A percentile compares a stretch with the other conserved stretches of the same genome.
Conservation (phyloP, 106 monocot species). For the Narthecium ossifragum region DNA sequence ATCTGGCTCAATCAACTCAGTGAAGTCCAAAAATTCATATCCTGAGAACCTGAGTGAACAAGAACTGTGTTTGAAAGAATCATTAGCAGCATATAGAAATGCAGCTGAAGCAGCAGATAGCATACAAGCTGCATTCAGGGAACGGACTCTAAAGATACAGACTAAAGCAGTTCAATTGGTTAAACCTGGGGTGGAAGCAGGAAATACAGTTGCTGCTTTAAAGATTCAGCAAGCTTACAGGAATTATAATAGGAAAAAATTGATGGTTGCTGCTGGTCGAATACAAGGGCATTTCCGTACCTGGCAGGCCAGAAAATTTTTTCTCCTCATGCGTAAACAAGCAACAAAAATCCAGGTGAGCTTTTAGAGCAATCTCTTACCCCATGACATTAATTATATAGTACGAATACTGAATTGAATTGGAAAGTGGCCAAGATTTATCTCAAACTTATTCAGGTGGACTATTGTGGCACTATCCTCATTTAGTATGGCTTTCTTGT, state of each 20-base stretch:
- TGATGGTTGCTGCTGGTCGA: slow-evolving; percentile 72
- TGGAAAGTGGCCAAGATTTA: no score
- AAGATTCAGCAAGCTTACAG: slow-evolving; percentile 88
- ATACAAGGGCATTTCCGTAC: slow-evolving; percentile 91
- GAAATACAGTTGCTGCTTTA: slow-evolving; percentile 66
- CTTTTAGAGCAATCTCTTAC: background rate
- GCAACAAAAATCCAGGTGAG: slow-evolving; percentile 82
- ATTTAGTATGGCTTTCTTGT: no score
- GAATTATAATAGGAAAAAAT: slow-evolving; percentile 46
- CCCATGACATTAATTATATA: no score
- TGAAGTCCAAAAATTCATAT: slow-evolving; percentile 20
- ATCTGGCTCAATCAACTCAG: slow-evolving; percentile 7
- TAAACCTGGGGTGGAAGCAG: slow-evolving; percentile 57
- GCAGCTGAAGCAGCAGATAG: slow-evolving; percentile 84
- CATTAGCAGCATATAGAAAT: slow-evolving; percentile 87
- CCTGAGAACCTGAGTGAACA: slow-evolving; percentile 53
- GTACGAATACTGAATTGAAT: no score
- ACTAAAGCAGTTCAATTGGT: slow-evolving; percentile 58
- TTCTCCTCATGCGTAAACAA: slow-evolving; percentile 59
- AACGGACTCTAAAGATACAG: slow-evolving; percentile 66
- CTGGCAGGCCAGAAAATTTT: slow-evolving; percentile 63
- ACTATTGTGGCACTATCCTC: no score
- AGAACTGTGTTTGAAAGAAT: slow-evolving; percentile 85
- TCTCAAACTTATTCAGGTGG: no score
- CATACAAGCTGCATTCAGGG: slow-evolving; percentile 83